Percentiles rank a stretch among this genome's conserved stretches.
phyloP scores from a whole-genome alignment of 345 rosid species.

The Toxicodendron radicans region DNA sequence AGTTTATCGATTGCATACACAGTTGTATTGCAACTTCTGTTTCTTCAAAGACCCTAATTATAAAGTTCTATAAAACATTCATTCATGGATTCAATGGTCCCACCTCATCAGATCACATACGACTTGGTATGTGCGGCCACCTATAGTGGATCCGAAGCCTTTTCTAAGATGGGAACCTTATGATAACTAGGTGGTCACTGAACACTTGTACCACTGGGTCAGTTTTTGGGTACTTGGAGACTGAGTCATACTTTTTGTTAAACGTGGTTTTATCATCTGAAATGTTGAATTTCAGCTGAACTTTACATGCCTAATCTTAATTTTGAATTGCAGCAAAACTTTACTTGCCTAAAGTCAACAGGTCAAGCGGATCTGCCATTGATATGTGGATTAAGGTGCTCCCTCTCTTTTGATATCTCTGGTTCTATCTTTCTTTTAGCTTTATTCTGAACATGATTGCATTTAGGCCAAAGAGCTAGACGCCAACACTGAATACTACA shows the following conservation, averaged over 20 bases:
- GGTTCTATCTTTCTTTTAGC: not conserved
- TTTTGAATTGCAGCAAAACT: slow-evolving; percentile 60
- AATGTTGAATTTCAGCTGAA: no score
- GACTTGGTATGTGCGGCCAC: not conserved
- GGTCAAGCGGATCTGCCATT: slow-evolving; percentile 75
- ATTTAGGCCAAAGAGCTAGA: slow-evolving; percentile 80
- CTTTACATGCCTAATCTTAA: no score
- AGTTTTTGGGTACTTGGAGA: no score
- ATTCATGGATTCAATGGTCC: not conserved
- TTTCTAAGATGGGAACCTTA: not conserved
- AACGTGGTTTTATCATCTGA: no score
- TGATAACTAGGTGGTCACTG: not conserved
- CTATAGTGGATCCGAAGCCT: not conserved
- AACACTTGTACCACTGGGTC: not conserved
- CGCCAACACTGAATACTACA: slow-evolving; percentile 59
- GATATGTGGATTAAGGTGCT: slow-evolving; percentile 91
- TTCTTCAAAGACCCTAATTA: not conserved
- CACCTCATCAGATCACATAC: not conserved
- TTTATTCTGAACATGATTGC: slow-evolving; percentile 6
- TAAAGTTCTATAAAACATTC: not conserved
- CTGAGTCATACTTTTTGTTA: no score
- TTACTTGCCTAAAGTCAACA: slow-evolving; percentile 68
- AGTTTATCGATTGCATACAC: not conserved
- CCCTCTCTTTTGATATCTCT: not conserved
- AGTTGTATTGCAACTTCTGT: not conserved